Conservation (phyloP, 1,284 basidiomycete genomes). For the Apiotrichum gracile region DNA sequence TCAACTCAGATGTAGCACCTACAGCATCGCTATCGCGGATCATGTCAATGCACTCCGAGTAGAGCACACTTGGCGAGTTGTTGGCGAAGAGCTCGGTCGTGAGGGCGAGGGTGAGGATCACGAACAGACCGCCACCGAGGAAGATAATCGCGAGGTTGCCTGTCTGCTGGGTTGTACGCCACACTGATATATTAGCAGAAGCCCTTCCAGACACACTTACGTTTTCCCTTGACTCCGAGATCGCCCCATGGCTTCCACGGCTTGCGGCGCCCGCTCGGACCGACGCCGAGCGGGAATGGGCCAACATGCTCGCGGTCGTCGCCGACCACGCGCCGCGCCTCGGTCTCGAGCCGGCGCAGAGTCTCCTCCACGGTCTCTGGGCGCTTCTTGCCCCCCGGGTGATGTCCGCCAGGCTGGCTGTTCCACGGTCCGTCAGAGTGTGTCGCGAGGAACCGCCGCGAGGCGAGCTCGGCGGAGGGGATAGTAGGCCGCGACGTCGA, state of each 20-base stretch:
- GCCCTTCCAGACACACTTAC: constrained; percentile 49
- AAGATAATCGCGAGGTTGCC: constrained; percentile 77
- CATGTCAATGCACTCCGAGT: constrained; percentile 75
- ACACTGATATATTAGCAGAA: constrained; percentile 51
- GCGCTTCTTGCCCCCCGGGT: background rate
- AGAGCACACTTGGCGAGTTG: constrained; percentile 86
- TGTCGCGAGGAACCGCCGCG: background rate
- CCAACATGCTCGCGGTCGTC: constrained; percentile 54
- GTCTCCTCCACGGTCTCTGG: constrained; percentile 23
- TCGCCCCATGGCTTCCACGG: constrained; percentile 63
- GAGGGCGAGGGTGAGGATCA: constrained; percentile 74
- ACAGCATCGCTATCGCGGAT: constrained; percentile 70
- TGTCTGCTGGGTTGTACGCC: constrained; percentile 69
- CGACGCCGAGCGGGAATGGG: constrained; percentile 73
- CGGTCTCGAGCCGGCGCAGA: constrained; percentile 21
- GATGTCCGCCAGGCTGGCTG: background rate
- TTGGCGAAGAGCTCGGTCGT: constrained; percentile 84
- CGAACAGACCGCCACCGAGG: constrained; percentile 72
- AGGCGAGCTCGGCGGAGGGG: background rate
- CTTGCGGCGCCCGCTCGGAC: constrained; percentile 52
- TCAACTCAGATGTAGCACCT: constrained; percentile 7
- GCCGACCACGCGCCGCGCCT: constrained; percentile 14
- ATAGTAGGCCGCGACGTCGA: constrained; percentile 5
- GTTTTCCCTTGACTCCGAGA: constrained; percentile 71
- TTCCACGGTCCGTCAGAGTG: constrained; percentile 1